Conservation (phyloP, 768 basidiomycete species). For the Boletus reticuloceps region DNA sequence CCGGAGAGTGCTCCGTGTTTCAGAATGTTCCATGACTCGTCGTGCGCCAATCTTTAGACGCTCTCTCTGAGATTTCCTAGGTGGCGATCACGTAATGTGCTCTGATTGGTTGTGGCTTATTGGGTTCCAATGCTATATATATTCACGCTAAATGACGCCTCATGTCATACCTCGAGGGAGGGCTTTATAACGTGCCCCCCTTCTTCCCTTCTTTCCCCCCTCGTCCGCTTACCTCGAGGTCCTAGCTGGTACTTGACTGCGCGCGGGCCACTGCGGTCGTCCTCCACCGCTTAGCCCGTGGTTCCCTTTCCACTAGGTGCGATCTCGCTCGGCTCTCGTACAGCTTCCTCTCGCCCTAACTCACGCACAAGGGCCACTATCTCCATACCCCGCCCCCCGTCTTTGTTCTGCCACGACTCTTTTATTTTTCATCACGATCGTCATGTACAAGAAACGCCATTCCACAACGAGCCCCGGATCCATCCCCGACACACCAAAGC, state of each 20-base stretch:
- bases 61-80: not conserved
- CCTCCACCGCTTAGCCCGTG: slow-evolving; percentile 14
- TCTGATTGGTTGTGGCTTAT: slow-evolving; percentile 21
- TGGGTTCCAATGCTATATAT: slow-evolving; percentile 9
- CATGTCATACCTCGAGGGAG: slow-evolving; percentile 27
- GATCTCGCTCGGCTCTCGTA: not conserved
- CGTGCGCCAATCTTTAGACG: not conserved
- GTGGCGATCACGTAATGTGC: slow-evolving; percentile 17
- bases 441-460: slow-evolving; percentile 25
- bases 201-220: not conserved
- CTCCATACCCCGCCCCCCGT: not conserved
- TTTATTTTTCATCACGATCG: slow-evolving; percentile 24
- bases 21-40: not conserved
- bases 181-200: slow-evolving; percentile 14
- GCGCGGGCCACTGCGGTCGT: slow-evolving; percentile 26
- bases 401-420: slow-evolving; percentile 17
- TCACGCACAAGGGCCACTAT: not conserved
- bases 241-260: slow-evolving; percentile 19
- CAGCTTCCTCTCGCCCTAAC: not conserved
- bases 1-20: no score
- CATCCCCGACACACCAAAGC: slow-evolving; percentile 23
- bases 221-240: slow-evolving; percentile 17
- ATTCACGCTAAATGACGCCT: slow-evolving; percentile 17
- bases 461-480: slow-evolving; percentile 11
- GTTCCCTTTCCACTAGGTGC: slow-evolving; percentile 14